Evolutionary conservation across 2,329 filamentous ascomycete species (phyloP).

Genomic region (Apiospora malaysiana): DNA sequence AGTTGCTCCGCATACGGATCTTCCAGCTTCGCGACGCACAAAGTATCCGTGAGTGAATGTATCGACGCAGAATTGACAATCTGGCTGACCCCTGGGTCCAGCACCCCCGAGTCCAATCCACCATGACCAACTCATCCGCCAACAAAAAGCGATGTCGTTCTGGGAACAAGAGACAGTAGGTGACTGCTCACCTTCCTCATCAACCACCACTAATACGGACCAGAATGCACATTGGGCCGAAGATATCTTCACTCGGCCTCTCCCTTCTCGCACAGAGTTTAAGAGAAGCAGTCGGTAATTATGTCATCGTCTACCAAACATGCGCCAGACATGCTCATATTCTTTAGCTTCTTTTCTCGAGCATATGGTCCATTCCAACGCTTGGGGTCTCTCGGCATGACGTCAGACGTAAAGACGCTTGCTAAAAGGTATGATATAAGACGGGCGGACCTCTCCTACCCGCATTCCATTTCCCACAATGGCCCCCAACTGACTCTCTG

Average conservation of each 20-base stretch:
- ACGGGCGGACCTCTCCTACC: background rate
- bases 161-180: conserved; percentile 38
- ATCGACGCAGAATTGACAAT: conserved; percentile 5
- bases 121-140: conserved; percentile 30
- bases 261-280: conserved; percentile 57
- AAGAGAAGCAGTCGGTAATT: conserved; percentile 46
- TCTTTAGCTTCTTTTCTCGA: background rate
- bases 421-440: conserved; percentile 55
- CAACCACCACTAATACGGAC: background rate
- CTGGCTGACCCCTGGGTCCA: conserved; percentile 20
- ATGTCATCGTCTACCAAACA: background rate
- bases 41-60: conserved; percentile 52
- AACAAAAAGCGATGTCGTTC: conserved; percentile 35
- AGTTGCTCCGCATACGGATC: conserved; percentile 54
- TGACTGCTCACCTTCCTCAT: background rate
- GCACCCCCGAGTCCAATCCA: conserved; percentile 37
- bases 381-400: conserved; percentile 51
- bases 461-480: background rate
- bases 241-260: conserved; percentile 61
- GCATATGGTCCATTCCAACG: conserved; percentile 38
- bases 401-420: conserved; percentile 55
- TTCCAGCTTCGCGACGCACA: conserved; percentile 59
- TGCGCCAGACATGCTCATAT: background rate
- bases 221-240: conserved; percentile 66
- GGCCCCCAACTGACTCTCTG: background rate